phyloP scores from a whole-genome alignment of 257 asterid genomes.

The Plantago major region DNA sequence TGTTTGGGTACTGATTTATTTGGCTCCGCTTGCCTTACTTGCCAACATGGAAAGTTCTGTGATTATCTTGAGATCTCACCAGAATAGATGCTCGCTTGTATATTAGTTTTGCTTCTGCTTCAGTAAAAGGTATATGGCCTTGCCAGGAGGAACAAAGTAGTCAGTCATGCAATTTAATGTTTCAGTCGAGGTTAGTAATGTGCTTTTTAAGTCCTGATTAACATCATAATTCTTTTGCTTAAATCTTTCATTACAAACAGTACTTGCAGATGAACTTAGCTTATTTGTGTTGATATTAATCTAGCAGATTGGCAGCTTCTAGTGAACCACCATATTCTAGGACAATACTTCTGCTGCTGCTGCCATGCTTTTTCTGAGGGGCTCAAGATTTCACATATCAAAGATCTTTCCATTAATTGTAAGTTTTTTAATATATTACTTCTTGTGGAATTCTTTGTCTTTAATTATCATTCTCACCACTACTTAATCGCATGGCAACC shows the following conservation, averaged over 20 bases:
- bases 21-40: conserved; percentile 63
- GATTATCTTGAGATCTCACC: too few relatives aligned
- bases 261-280: not conserved
- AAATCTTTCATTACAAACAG: not conserved
- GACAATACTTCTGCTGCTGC: too few relatives aligned
- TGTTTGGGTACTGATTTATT: conserved; percentile 62
- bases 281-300: too few relatives aligned
- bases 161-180: conserved; percentile 36
- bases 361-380: too few relatives aligned
- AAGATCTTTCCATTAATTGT: too few relatives aligned
- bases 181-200: conserved; percentile 76
- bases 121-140: conserved; percentile 37
- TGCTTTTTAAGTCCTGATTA: not conserved
- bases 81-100: conserved; percentile 87
- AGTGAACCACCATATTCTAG: too few relatives aligned
- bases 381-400: too few relatives aligned
- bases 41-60: conserved; percentile 82
- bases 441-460: too few relatives aligned
- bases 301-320: too few relatives aligned
- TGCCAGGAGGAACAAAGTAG: conserved; percentile 29
- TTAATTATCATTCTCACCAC: too few relatives aligned
- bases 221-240: not conserved
- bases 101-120: conserved; percentile 54
- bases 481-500: too few relatives aligned
- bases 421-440: too few relatives aligned